Conservation (phyloP, 2,329 filamentous ascomycete species). For the Trichoderma simmonsii region DNA sequence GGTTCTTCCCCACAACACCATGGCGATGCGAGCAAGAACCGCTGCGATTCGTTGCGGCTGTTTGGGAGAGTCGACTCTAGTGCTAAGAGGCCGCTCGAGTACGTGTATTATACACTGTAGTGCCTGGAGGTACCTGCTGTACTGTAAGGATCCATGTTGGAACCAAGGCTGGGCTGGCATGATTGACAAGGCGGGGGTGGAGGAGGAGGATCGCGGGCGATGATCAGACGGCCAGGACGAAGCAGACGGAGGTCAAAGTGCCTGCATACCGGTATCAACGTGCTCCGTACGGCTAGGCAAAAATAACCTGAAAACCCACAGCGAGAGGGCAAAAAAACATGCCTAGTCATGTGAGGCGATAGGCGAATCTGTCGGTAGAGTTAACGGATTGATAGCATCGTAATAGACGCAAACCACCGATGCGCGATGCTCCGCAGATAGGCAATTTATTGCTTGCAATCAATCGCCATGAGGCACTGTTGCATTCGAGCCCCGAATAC, state of each 20-base stretch:
- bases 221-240: background rate
- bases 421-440: constrained; percentile 4
- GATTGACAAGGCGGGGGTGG: background rate
- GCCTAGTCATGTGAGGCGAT: background rate
- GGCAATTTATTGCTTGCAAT: background rate
- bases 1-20: constrained; percentile 6
- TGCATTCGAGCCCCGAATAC: background rate
- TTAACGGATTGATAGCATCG: background rate
- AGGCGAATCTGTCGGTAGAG: background rate
- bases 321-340: background rate
- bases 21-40: background rate
- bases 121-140: background rate
- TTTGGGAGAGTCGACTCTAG: background rate
- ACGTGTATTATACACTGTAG: background rate
- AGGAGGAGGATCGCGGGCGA: background rate
- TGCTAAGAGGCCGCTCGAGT: background rate
- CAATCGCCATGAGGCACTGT: constrained; percentile 11
- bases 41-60: constrained; percentile 2
- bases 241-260: background rate
- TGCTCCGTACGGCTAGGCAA: background rate
- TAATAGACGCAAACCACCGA: background rate
- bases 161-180: background rate
- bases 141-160: background rate
- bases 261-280: background rate
- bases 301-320: background rate